A percentile compares a stretch with the other conserved stretches of the same genome.
phyloP scores from a whole-genome alignment of 164 flowering plant genomes.

The Nelumbo lutea region DNA sequence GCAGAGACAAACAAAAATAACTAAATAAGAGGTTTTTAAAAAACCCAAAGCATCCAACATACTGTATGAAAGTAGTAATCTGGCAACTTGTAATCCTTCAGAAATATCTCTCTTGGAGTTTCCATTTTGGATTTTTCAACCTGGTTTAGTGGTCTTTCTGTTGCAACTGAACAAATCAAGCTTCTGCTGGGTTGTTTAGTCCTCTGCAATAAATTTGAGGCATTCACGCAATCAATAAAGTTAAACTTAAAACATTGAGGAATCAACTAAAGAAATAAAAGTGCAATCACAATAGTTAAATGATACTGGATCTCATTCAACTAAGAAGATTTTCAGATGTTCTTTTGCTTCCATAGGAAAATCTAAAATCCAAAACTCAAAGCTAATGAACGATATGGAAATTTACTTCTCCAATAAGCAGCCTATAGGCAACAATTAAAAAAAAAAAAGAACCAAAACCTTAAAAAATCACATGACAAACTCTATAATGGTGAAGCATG shows the following conservation, averaged over 20 bases:
- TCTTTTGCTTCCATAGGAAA: no score
- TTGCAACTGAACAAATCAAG: constrained; percentile 67
- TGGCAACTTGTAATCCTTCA: constrained; percentile 87
- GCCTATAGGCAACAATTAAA: constrained; percentile 25
- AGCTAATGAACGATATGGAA: constrained; percentile 22
- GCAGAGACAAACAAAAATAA: no score
- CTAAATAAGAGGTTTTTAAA: no score
- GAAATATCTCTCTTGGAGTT: constrained; percentile 77
- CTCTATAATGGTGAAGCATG: no score
- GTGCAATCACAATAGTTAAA: neutral
- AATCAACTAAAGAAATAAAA: neutral
- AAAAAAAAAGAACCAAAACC: neutral
- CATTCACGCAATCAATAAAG: constrained; percentile 6
- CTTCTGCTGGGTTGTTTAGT: constrained; percentile 34
- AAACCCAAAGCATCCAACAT: constrained; percentile 2
- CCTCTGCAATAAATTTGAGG: constrained; percentile 34
- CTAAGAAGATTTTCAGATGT: no score
- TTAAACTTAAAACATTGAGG: neutral
- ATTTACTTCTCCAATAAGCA: constrained; percentile 18
- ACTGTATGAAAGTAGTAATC: constrained; percentile 91
- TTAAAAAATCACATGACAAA: no score
- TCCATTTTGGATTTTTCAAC: constrained; percentile 73
- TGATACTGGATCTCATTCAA: neutral
- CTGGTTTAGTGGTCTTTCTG: constrained; percentile 46
- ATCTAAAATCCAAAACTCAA: constrained; percentile 28